phyloP scores from a whole-genome alignment of 495 filamentous ascomycete genomes.

The Neurospora cerealis region DNA sequence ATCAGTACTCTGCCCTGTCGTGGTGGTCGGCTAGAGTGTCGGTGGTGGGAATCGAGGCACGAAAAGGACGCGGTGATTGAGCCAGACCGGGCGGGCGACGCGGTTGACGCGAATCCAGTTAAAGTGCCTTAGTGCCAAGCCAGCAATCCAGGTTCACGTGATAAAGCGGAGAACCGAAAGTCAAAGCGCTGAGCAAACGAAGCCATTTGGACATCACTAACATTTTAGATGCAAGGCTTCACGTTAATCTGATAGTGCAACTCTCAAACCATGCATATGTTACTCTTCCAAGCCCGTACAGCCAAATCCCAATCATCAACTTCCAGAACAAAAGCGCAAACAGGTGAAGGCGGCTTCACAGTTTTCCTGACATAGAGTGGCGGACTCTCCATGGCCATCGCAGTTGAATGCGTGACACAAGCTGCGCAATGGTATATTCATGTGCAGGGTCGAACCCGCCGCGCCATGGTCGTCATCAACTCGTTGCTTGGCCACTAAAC shows the following conservation, averaged over 20 bases:
- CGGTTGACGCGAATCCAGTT: constrained; percentile 19
- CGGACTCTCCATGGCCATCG: neutral
- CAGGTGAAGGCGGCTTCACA: neutral
- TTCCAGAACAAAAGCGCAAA: neutral
- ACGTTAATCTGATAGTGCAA: neutral
- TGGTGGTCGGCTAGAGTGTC: neutral
- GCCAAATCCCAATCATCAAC: neutral
- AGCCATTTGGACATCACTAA: neutral
- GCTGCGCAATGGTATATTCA: too few species aligned
- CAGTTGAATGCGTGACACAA: neutral
- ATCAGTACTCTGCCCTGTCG: neutral
- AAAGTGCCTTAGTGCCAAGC: constrained; percentile 10
- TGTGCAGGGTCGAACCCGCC: too few species aligned
- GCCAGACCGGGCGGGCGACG: constrained; percentile 9
- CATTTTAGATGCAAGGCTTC: too few species aligned
- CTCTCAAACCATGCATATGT: neutral
- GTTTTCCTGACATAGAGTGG: neutral
- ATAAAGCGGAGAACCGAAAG: neutral
- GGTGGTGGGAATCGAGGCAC: constrained; percentile 14
- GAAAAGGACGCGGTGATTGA: constrained; percentile 20
- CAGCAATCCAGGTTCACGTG: neutral
- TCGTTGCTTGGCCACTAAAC: neutral
- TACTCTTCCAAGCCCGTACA: too few species aligned
- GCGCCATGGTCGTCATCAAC: neutral
- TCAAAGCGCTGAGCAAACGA: neutral